Conservation (phyloP, 306 rosid species). For the Sechiopsis laciniata region DNA sequence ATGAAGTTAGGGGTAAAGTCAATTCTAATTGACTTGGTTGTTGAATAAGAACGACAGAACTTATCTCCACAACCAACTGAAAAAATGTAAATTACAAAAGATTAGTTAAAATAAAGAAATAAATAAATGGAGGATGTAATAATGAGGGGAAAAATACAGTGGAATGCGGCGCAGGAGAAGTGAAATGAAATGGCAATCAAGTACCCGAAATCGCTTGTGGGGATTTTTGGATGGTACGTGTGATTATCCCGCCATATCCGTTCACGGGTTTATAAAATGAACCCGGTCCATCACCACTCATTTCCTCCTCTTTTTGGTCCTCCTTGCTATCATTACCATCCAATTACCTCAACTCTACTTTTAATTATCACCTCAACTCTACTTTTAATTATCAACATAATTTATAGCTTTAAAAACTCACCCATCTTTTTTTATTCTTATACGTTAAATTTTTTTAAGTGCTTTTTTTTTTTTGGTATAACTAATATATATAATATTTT, state of each 20-base stretch:
- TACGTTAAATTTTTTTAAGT: too few species aligned
- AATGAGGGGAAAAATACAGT: conserved; percentile 21
- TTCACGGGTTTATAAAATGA: conserved; percentile 36
- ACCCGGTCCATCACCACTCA: conserved; percentile 25
- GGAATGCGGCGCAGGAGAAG: conserved; percentile 24
- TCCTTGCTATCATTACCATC: background rate
- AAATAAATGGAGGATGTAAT: background rate
- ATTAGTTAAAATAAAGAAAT: background rate
- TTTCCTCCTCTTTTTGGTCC: background rate
- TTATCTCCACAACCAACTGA: background rate
- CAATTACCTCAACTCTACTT: background rate
- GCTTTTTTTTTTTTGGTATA: too few species aligned
- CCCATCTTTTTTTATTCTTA: background rate
- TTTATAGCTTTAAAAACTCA: too few species aligned
- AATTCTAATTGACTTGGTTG: background rate
- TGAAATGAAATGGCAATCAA: conserved; percentile 10
- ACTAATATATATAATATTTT: too few species aligned
- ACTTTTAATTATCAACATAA: too few species aligned
- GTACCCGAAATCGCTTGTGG: conserved; percentile 18
- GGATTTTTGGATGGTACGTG: conserved; percentile 15
- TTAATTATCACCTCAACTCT: too few species aligned
- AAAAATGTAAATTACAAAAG: background rate
- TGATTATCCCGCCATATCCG: conserved; percentile 56
- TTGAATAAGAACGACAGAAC: background rate
- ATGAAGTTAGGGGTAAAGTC: background rate